Evolutionary conservation across 371 early-diverging fungal genomes (phyloP).

Genomic region (Mucor lusitanicus): DNA sequence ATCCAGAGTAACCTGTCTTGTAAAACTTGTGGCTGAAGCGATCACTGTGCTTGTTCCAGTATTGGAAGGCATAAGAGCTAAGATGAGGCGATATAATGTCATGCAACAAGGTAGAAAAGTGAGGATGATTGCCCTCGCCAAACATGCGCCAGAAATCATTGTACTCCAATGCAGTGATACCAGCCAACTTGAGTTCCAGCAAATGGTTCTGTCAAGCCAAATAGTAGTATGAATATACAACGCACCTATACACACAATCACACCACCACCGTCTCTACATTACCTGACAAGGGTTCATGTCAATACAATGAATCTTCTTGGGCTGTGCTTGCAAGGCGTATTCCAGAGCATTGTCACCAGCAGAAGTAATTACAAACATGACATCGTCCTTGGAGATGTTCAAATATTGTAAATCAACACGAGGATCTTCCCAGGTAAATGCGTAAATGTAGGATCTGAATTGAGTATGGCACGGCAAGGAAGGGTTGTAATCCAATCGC

Average conservation of each 20-base stretch:
- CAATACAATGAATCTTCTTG: constrained; percentile 77
- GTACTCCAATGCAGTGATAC: constrained; percentile 62
- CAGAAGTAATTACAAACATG: constrained; percentile 84
- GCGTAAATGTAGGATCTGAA: constrained; percentile 87
- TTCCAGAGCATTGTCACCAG: constrained; percentile 85
- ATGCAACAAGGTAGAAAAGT: constrained; percentile 65
- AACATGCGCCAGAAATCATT: constrained; percentile 81
- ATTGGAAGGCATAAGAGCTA: constrained; percentile 76
- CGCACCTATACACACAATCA: background rate
- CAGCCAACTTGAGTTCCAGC: constrained; percentile 81
- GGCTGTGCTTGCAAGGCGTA: constrained; percentile 75
- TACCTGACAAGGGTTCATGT: constrained; percentile 88
- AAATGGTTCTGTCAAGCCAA: constrained; percentile 64
- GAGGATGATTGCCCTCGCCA: constrained; percentile 71
- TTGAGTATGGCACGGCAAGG: constrained; percentile 66
- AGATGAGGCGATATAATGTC: constrained; percentile 73
- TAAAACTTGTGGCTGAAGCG: constrained; percentile 70
- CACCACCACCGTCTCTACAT: background rate
- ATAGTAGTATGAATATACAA: background rate
- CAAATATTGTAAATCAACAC: constrained; percentile 72
- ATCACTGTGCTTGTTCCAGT: constrained; percentile 71
- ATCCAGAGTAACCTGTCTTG: constrained; percentile 84
- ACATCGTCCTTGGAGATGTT: constrained; percentile 67
- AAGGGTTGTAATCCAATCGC: constrained; percentile 72
- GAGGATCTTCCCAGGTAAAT: constrained; percentile 89